Percentiles rank a stretch among this genome's conserved stretches.
Evolutionary conservation across 1,284 basidiomycete genomes (phyloP).

Genomic region (Peniophora sp.): DNA sequence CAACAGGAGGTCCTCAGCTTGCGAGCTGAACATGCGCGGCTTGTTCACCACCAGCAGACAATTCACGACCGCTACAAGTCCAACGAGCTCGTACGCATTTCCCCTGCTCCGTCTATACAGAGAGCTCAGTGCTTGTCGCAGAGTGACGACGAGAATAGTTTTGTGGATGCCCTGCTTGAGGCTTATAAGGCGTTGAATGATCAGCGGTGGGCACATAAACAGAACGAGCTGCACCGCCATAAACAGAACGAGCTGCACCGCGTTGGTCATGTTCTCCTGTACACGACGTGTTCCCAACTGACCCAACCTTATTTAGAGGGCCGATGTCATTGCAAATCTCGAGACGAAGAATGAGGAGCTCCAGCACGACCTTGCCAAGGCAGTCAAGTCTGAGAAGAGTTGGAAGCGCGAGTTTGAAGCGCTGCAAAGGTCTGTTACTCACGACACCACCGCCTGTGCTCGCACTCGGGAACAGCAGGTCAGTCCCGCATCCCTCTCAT

Average conservation of each 20-base stretch:
- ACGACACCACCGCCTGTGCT: too few species aligned
- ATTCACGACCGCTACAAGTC: conserved; percentile 25
- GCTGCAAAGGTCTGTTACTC: too few species aligned
- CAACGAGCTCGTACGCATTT: conserved; percentile 24
- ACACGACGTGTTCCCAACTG: not conserved
- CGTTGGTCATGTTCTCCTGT: conserved; percentile 13
- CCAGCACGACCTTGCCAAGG: conserved; percentile 14
- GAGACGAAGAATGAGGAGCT: conserved; percentile 12
- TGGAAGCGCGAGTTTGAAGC: too few species aligned
- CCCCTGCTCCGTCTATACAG: too few species aligned
- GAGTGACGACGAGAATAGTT: conserved; percentile 24
- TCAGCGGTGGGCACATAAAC: conserved; percentile 26
- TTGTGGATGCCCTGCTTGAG: conserved; percentile 23
- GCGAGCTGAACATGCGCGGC: conserved; percentile 16
- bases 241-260: conserved; percentile 32
- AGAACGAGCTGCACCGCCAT: too few species aligned
- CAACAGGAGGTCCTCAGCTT: conserved; percentile 15
- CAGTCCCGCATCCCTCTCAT: not conserved
- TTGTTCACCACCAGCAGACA: conserved; percentile 18
- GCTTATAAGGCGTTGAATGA: conserved; percentile 26
- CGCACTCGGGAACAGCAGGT: not conserved
- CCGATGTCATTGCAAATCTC: conserved; percentile 25
- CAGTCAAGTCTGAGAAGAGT: conserved; percentile 14
- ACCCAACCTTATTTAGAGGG: conserved; percentile 17
- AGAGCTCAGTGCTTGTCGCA: not conserved